Conservation (phyloP, 495 filamentous ascomycete genomes). For the Tuber umbilicatum region DNA sequence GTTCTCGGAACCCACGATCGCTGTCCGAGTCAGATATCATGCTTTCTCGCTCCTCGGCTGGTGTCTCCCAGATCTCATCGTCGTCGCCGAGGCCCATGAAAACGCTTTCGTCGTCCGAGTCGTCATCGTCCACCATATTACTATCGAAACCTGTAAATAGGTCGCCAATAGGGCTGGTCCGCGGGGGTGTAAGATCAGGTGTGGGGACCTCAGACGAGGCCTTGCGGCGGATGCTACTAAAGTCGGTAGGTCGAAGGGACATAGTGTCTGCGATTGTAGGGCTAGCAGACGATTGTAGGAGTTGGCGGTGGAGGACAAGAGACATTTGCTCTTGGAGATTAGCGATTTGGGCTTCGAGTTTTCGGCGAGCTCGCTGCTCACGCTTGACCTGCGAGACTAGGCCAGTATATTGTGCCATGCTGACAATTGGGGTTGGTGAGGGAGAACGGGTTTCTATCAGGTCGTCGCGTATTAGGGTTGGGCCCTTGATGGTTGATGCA, state of each 20-base stretch:
- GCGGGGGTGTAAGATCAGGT: constrained; percentile 37
- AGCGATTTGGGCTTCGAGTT: constrained; percentile 51
- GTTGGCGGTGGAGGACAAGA: constrained; percentile 37
- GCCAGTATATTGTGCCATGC: constrained; percentile 54
- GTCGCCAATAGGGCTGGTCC: constrained; percentile 28
- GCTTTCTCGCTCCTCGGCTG: constrained; percentile 31
- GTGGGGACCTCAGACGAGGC: constrained; percentile 40
- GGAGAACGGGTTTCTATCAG: constrained; percentile 15
- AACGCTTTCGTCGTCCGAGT: constrained; percentile 18
- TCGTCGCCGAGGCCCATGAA: constrained; percentile 36
- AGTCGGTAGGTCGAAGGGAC: constrained; percentile 18
- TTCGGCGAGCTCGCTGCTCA: constrained; percentile 53
- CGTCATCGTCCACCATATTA: constrained; percentile 18
- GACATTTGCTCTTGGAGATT: constrained; percentile 51
- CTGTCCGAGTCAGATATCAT: constrained; percentile 29
- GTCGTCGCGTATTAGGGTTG: constrained; percentile 18
- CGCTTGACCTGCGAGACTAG: constrained; percentile 52
- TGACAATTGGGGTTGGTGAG: constrained; percentile 42
- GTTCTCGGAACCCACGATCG: constrained; percentile 32
- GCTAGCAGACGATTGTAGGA: constrained; percentile 26
- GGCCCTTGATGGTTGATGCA: constrained; percentile 35
- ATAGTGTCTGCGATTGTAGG: constrained; percentile 23
- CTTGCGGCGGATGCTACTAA: constrained; percentile 34
- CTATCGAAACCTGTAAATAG: constrained; percentile 36
- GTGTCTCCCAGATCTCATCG: constrained; percentile 39